These are phyloP conservation scores for Ilex paraguariensis DNA, from an alignment of 305 asterid genomes.

Conservation along the genomic window DNA sequence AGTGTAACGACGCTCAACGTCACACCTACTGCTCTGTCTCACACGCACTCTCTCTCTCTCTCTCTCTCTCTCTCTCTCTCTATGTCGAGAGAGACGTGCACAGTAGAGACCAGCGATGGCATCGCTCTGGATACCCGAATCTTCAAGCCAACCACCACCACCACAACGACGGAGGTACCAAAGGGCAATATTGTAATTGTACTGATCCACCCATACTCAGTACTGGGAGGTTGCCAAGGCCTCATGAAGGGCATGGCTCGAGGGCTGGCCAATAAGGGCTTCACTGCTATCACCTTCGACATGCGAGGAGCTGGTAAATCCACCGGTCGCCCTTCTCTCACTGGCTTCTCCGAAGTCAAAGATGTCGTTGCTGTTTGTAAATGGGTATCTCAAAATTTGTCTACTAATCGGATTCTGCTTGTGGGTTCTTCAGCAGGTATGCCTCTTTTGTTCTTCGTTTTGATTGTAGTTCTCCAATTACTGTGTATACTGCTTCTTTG, in stretches of 20 bases:
- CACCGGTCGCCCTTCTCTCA: conserved; percentile 68
- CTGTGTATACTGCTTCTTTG: no score
- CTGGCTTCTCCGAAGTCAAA: conserved; percentile 69
- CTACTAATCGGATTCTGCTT: conserved; percentile 46
- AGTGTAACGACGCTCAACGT: no score
- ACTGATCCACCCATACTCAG: conserved; percentile 71
- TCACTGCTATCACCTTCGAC: conserved; percentile 63
- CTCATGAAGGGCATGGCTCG: conserved; percentile 70
- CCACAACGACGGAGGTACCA: not conserved
- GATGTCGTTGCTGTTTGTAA: conserved; percentile 68
- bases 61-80: no score
- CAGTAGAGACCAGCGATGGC: conserved; percentile 44
- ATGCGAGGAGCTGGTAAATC: conserved; percentile 79
- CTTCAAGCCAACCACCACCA: conserved; percentile 30
- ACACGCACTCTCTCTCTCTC: no score
- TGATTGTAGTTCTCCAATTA: no score
- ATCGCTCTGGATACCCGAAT: conserved; percentile 47
- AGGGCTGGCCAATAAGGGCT: conserved; percentile 54
- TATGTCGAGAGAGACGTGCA: conserved; percentile 22
- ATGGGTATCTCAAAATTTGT: conserved; percentile 50
- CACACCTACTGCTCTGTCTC: no score
- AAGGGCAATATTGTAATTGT: conserved; percentile 32
- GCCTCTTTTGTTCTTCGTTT: not conserved
- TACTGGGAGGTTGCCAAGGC: conserved; percentile 79
- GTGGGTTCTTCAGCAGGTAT: conserved; percentile 84